Percentiles rank a stretch among this genome's conserved stretches.
Evolutionary conservation across 108 stramenopile species (phyloP).

Genomic region (Stephanodiscus minutulus): DNA sequence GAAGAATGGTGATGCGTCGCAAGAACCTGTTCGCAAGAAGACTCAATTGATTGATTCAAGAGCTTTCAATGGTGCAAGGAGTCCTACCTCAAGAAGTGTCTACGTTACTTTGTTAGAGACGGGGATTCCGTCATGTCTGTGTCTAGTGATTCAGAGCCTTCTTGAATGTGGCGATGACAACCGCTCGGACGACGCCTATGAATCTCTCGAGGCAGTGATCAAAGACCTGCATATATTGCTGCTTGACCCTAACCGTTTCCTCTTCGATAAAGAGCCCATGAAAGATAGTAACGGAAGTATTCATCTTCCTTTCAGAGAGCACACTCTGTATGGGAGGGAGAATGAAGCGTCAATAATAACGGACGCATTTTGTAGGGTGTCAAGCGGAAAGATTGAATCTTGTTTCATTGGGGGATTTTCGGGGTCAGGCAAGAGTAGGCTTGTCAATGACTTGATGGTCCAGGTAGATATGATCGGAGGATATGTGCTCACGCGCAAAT

Average conservation of each 20-base stretch:
- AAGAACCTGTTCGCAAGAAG: constrained; percentile 2
- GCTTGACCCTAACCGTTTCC: constrained; percentile 30
- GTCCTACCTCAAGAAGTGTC: background rate
- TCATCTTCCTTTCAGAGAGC: constrained; percentile 4
- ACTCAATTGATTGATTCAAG: too few relatives aligned
- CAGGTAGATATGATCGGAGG: constrained; percentile 25
- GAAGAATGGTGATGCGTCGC: background rate
- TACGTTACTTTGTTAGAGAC: background rate
- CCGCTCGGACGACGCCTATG: constrained; percentile 18
- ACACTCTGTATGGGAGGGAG: constrained; percentile 39
- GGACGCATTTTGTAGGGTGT: too few relatives aligned
- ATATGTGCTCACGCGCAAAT: constrained; percentile 27
- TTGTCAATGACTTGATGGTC: constrained; percentile 10
- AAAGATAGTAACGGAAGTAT: background rate
- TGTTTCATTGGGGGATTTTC: constrained; percentile 33
- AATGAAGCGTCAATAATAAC: constrained; percentile 22
- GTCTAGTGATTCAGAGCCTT: constrained; percentile 26
- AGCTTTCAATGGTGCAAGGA: too few relatives aligned
- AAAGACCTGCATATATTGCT: constrained; percentile 38
- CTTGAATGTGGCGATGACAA: constrained; percentile 16
- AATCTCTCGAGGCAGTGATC: constrained; percentile 26
- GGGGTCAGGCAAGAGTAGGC: constrained; percentile 5
- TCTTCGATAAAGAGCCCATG: constrained; percentile 14
- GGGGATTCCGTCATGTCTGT: constrained; percentile 16
- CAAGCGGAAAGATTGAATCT: constrained; percentile 28